Base-by-base conservation (phyloP, 345 rosid genomes). In the Durio zibethinus region DNA sequence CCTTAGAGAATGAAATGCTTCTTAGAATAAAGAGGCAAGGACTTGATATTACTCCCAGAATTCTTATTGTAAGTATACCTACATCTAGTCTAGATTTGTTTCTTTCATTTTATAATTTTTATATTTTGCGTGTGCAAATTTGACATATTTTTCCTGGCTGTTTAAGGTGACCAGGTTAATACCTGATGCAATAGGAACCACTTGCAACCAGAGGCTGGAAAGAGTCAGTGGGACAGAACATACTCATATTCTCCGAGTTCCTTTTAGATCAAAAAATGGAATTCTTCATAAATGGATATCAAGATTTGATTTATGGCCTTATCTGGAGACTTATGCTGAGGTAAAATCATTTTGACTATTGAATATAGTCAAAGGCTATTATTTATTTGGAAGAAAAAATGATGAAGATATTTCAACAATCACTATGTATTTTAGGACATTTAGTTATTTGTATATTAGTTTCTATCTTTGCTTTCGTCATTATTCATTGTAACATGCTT, bases 221-320 rank as follows among this genome's bases (percentile, higher is more conserved):
- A 92, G 97, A 87, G 98, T 95, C 47, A 88, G 90, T 33, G 99
- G 99, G 83, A 90, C 99, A 6, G 94, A 95, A 65, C 87, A 95
- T 79, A 83, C 97, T 1, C 88, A 88, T 81, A 93, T 95, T 77
- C 81, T 95, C 62, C 84, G 98, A 64, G 97, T 95, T 84, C 99
- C 99, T 59, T 95, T 95, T 77, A 90, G 98, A 78, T 93, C 98
- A 8, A 92, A 95, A 38, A 87, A 90, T 54, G 99, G 99, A 23
- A 86, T 92, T 76, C 97, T 93, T 77, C 92, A 89, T 76, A 88
- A 93, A 62, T 95, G 99, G 99, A 90, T 95, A 82, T 95, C 99
- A 70, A 94, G 99, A 83, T 97, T 97, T 81, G 98, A 94, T 79
- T 91, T 97, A 27, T 97, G 99, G 99, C 99, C 99, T 72, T 94